Evolutionary conservation across 768 basidiomycete genomes (phyloP), one percentile per base, ranked within the genome.

Genomic region (Termitomyces sp.): DNA sequence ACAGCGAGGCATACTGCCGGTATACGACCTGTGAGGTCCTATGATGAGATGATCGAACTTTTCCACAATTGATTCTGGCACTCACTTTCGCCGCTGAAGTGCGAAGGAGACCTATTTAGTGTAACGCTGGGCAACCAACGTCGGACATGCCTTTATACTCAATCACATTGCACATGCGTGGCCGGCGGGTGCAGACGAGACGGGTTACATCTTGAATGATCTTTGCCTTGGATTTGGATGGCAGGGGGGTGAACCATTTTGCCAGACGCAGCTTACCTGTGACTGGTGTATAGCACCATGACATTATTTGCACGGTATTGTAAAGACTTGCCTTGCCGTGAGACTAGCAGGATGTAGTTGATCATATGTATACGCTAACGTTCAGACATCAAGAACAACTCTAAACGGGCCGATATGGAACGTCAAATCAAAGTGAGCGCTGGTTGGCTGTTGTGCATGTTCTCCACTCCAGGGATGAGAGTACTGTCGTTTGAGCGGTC

Each of bases 181-280:
- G 90, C 56, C 90, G 79, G 49, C 96, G 81, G 50, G 87, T 90
- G 44, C 96, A 77, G 30, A 98, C 93, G 35, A 97, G 80, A 70
- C 94, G 92, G 1, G 93, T 95, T 30, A 98, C 89, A 66, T 98
- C 96, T 72, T 93, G 94, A 60, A 97, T 86, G 65, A 96, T 93
- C 80, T 94, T 96, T 53, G 81, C 79, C 70, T 93, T 95, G 35
- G 76, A 74, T 70, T 93, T 92, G 21, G 85, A 76, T 30, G 88
- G 75, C 70, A 94, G 77, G 1, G 96, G 90, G 19, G 83, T 79
- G 69, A 92, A 98, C 96, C 96, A 98, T 80, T 98, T 98, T 30
- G 93, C 85, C 37, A 98, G 82, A 52, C 96, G 84, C 49, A 98
- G 83, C 75, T 96, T 96, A 61, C 95, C 93, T 95, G 51, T 26